Percentiles rank a stretch among this genome's conserved stretches.
Conservation (phyloP, 345 rosid species). For the Conringia planisiliqua region DNA sequence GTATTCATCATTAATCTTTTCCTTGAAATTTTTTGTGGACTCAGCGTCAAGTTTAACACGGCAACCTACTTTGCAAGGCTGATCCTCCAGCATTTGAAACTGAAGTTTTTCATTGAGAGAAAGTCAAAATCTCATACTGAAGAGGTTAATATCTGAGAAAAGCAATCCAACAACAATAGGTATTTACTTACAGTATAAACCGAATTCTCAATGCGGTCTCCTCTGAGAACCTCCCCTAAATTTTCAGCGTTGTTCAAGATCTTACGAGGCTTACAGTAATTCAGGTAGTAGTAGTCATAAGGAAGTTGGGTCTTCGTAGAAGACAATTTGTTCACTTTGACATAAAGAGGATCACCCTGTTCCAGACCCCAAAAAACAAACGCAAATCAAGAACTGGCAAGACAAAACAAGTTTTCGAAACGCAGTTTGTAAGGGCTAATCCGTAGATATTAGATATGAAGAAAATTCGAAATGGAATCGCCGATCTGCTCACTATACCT, state of each 20-base stretch:
- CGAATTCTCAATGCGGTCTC: slow-evolving; percentile 97
- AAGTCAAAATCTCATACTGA: slow-evolving; percentile 17
- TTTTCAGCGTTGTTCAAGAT: slow-evolving; percentile 79
- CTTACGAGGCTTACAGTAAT: slow-evolving; percentile 69
- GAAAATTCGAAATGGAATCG: background rate
- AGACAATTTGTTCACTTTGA: slow-evolving; percentile 96
- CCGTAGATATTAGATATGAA: background rate
- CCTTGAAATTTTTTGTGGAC: slow-evolving; percentile 82
- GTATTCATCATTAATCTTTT: slow-evolving; percentile 92
- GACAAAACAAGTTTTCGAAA: background rate
- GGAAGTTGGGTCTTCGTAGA: slow-evolving; percentile 98
- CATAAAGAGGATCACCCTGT: slow-evolving; percentile 58
- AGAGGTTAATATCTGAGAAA: background rate
- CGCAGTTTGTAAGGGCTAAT: background rate
- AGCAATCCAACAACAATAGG: background rate
- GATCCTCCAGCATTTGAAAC: slow-evolving; percentile 93
- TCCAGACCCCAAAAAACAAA: background rate
- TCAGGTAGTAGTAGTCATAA: slow-evolving; percentile 83
- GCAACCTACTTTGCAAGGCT: slow-evolving; percentile 78
- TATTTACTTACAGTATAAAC: slow-evolving; percentile 57
- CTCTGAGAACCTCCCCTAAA: slow-evolving; percentile 93
- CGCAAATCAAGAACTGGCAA: slow-evolving; percentile 5
- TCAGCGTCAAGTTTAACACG: slow-evolving; percentile 54
- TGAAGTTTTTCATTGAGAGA: slow-evolving; percentile 21
- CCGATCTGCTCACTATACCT: background rate